These are phyloP conservation scores for Nevesoporus exiguus DNA, from an alignment of 768 basidiomycete genomes.

Conservation along the genomic window DNA sequence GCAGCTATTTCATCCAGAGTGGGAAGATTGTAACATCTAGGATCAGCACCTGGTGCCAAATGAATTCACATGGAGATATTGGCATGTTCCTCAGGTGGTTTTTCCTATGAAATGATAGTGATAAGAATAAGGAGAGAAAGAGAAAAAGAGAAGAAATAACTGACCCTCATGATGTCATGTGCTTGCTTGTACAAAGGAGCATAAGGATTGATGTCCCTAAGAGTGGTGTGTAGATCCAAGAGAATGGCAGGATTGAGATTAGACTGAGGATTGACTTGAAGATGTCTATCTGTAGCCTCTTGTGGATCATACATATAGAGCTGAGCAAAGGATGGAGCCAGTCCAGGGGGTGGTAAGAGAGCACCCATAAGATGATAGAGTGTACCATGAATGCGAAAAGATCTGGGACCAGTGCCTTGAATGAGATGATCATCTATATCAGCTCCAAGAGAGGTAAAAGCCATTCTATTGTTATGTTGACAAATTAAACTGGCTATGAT, in stretches of 20 bases:
- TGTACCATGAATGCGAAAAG: conserved; percentile 30
- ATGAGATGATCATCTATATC: background rate
- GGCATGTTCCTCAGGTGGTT: conserved; percentile 14
- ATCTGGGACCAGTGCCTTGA: conserved; percentile 17
- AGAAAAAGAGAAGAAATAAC: background rate
- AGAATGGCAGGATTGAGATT: conserved; percentile 19
- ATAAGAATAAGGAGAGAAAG: background rate
- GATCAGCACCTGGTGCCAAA: conserved; percentile 23
- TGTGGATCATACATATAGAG: conserved; percentile 41
- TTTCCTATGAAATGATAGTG: background rate
- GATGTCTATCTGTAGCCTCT: conserved; percentile 29
- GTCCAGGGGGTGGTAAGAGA: conserved; percentile 23
- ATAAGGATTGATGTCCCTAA: conserved; percentile 25
- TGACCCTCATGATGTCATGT: conserved; percentile 26
- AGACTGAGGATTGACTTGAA: conserved; percentile 23
- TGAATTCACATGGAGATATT: conserved; percentile 10
- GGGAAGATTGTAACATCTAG: conserved; percentile 42
- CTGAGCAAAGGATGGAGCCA: conserved; percentile 35
- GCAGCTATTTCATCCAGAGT: conserved; percentile 42
- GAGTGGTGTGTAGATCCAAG: conserved; percentile 22
- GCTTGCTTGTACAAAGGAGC: conserved; percentile 32
- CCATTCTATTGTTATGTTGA: conserved; percentile 35
- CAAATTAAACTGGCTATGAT: conserved; percentile 29
- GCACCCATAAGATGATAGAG: conserved; percentile 37
- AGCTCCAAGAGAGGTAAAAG: conserved; percentile 8